Conservation (phyloP, 2,329 filamentous ascomycete species). For the Neonectria neomacrospora region DNA sequence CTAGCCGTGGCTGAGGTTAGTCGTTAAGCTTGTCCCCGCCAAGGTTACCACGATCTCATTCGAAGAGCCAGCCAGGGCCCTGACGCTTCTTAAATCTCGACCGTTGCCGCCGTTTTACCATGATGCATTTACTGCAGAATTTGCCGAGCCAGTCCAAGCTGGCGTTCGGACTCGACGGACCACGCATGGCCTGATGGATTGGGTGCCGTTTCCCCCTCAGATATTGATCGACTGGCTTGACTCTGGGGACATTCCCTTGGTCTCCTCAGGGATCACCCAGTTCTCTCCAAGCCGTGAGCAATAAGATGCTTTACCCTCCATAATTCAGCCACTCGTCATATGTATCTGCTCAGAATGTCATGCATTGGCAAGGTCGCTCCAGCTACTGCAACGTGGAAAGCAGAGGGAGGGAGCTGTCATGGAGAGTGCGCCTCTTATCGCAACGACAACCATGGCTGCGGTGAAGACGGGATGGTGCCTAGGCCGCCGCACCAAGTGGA, state of each 20-base stretch:
- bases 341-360: background rate
- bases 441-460: constrained; percentile 8
- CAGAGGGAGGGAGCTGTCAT: background rate
- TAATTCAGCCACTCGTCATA: background rate
- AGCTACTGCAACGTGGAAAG: constrained; percentile 7
- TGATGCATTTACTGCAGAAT: background rate
- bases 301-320: background rate
- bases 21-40: constrained; percentile 13
- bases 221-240: constrained; percentile 7
- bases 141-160: constrained; percentile 6
- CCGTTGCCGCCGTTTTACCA: background rate
- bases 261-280: background rate
- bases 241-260: background rate
- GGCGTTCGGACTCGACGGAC: constrained; percentile 3
- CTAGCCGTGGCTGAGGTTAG: constrained; percentile 7
- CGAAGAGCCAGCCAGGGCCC: background rate
- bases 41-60: constrained; percentile 18
- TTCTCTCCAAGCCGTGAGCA: background rate
- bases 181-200: constrained; percentile 14
- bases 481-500: constrained; percentile 1
- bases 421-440: constrained; percentile 19
- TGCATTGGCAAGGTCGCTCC: background rate
- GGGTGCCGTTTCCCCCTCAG: constrained; percentile 14
- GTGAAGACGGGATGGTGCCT: background rate
- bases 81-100: background rate